Percentiles rank a stretch among this genome's conserved stretches.
phyloP scores from a whole-genome alignment of 257 asterid species.

The Anisodus tanguticus region DNA sequence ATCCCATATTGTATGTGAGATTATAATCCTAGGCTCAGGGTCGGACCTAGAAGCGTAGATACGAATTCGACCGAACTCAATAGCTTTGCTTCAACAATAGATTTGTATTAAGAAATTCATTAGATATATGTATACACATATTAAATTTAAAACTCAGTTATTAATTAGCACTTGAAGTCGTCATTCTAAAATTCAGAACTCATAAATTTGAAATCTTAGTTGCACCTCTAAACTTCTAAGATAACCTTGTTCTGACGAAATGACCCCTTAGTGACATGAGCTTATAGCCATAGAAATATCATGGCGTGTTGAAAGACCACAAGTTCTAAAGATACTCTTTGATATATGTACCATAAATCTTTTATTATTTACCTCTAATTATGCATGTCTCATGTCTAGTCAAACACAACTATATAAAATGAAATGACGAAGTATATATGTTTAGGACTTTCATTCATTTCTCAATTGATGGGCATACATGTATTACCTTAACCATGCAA shows the following conservation, averaged over 20 bases:
- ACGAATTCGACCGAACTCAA: too few relatives aligned
- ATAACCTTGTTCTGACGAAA: too few relatives aligned
- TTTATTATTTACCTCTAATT: not conserved
- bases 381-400: not conserved
- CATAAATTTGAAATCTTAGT: too few relatives aligned
- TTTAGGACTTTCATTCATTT: not conserved
- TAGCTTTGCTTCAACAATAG: too few relatives aligned
- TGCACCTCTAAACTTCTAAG: too few relatives aligned
- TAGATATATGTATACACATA: too few relatives aligned
- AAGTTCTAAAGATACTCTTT: not conserved
- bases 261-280: not conserved
- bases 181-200: too few relatives aligned
- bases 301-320: not conserved
- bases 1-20: not conserved
- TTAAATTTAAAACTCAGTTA: too few relatives aligned
- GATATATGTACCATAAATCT: not conserved
- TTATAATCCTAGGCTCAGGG: not conserved
- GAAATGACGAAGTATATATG: not conserved
- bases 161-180: too few relatives aligned
- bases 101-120: too few relatives aligned
- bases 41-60: too few relatives aligned
- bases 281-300: not conserved
- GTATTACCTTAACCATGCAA: constrained; percentile 67
- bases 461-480: not conserved
- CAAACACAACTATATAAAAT: not conserved